Percentiles rank a stretch among this genome's conserved stretches.
Evolutionary conservation across 2,329 filamentous ascomycete species (phyloP).

Genomic region (Chaetomium globosum): DNA sequence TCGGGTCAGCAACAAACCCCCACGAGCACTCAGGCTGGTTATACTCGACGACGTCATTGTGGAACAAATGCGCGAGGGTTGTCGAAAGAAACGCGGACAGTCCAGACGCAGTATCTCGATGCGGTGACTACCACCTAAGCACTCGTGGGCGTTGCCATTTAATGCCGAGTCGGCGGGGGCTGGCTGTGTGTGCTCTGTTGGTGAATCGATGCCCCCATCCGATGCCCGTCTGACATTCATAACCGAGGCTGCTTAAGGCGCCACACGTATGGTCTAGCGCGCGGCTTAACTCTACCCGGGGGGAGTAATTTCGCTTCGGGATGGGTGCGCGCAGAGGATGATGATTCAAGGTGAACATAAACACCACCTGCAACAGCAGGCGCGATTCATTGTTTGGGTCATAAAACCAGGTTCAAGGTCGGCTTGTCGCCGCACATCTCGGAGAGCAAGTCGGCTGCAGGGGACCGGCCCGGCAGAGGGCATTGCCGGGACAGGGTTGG

Average conservation of each 20-base stretch:
- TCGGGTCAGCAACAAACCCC: too few relatives aligned
- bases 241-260: background rate
- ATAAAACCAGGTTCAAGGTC: slow-evolving; percentile 1
- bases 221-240: background rate
- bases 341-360: background rate
- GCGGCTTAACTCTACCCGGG: background rate
- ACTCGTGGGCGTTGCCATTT: too few relatives aligned
- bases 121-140: too few relatives aligned
- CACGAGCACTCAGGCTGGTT: too few relatives aligned
- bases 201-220: background rate
- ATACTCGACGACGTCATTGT: too few relatives aligned
- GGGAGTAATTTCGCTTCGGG: background rate
- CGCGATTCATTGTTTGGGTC: background rate
- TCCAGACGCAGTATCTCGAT: too few relatives aligned
- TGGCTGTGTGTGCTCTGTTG: background rate
- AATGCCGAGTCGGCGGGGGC: too few relatives aligned
- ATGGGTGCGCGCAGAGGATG: background rate
- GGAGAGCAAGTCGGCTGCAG: slow-evolving; percentile 3
- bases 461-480: background rate
- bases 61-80: too few relatives aligned
- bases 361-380: background rate
- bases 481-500: background rate
- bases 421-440: background rate
- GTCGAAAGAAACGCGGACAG: too few relatives aligned
- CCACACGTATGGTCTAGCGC: background rate